Base-by-base conservation (phyloP, 2,329 filamentous ascomycete species). In the Elsinoe australis region DNA sequence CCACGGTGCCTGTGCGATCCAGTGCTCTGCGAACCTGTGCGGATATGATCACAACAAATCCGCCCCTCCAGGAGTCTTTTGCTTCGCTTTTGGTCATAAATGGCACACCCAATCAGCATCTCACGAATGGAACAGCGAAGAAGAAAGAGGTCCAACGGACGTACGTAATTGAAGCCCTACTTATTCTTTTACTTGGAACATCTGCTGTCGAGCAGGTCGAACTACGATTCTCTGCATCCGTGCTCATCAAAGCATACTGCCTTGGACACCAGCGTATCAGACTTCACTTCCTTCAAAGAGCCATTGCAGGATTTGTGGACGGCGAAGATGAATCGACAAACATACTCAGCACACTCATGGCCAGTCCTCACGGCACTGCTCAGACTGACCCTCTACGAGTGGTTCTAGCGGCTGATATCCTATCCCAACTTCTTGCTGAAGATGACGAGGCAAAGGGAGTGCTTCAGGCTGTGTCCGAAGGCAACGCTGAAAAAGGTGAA, bases 191-290 rank as follows among this genome's bases (percentile, higher is more conserved):
- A 0, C 71, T 98, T 6, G 81, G 81, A 49, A 71, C 83, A 17
- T 75, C 82, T 22, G 71, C 81, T 0, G 67, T 78, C 15, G 75
- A 81, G 46, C 73, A 85, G 28, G 85, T 95, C 56, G 83, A 94
- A 64, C 73, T 90, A 29, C 82, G 92, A 18, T 78, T 88, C 59
- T 85, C 90, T 15, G 88, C 87, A 17, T 92, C 85, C 62, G 83
- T 90, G 58, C 94, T 90, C 59, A 79, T 98, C 52, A 89, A 95
- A 64, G 87, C 92, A 2, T 98, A 98, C 64, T 87, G 95, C 58
- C 80, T 78, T 58, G 80, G 83, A 36, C 89, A 96, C 63, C 68
- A 80, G 29, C 80, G 85, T 49, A 90, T 95, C 52, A 82, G 84
- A 36, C 73, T 82, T 46, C 89, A 96, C 66, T 95, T 96, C 59